phyloP scores from a whole-genome alignment of 768 basidiomycete species.

The Trametes cinnabarina region DNA sequence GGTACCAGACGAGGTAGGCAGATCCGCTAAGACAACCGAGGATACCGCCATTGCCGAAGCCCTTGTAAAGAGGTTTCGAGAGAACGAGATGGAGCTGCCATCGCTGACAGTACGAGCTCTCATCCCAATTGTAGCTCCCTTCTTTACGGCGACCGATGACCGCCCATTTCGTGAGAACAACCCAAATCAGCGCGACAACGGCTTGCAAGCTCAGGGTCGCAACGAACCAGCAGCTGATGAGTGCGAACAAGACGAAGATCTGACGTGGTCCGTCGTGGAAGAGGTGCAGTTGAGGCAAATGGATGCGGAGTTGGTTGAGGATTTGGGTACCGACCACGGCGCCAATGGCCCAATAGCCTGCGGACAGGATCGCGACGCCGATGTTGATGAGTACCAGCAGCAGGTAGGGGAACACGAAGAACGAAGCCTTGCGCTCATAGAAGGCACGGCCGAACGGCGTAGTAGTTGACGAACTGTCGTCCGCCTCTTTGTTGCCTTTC shows the following conservation, averaged over 20 bases:
- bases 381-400: conserved; percentile 40
- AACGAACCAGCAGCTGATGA: conserved; percentile 41
- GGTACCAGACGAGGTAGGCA: conserved; percentile 41
- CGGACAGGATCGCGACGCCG: conserved; percentile 37
- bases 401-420: conserved; percentile 41
- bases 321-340: conserved; percentile 42
- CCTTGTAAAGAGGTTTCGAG: conserved; percentile 38
- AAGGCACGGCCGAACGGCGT: conserved; percentile 47
- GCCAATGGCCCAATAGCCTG: conserved; percentile 43
- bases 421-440: conserved; percentile 40
- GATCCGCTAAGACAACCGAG: conserved; percentile 40
- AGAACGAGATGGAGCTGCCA: conserved; percentile 47
- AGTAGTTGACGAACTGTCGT: conserved; percentile 21
- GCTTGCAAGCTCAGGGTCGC: conserved; percentile 40
- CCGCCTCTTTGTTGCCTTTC: conserved; percentile 10
- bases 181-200: conserved; percentile 38
- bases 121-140: conserved; percentile 46
- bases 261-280: conserved; percentile 41
- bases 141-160: conserved; percentile 40
- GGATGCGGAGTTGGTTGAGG: conserved; percentile 37
- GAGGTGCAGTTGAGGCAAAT: conserved; percentile 33
- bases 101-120: conserved; percentile 46
- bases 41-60: conserved; percentile 43
- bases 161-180: conserved; percentile 43
- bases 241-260: conserved; percentile 38